Evolutionary conservation across 1,139 yeast species (phyloP).

Genomic region (Pichia sp.): DNA sequence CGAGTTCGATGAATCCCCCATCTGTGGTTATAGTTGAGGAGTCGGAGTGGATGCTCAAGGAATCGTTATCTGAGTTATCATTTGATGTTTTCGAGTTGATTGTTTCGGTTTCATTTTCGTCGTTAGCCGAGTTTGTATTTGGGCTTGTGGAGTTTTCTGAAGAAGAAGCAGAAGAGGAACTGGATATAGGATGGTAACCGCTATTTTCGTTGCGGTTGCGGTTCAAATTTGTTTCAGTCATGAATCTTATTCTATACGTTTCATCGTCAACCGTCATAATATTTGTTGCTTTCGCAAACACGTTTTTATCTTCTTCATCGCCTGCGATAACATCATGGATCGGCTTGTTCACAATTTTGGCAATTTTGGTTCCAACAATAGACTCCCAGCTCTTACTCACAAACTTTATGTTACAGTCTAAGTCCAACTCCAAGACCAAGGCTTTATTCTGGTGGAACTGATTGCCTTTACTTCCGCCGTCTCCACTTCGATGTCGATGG

Average conservation of each 20-base stretch:
- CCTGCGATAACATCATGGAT: conserved; percentile 68
- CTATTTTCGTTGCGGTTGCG: background rate
- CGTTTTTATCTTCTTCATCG: conserved; percentile 54
- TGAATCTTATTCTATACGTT: conserved; percentile 72
- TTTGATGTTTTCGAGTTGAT: conserved; percentile 10
- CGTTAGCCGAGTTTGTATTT: conserved; percentile 10
- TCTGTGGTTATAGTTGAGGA: conserved; percentile 35
- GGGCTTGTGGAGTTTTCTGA: background rate
- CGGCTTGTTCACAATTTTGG: conserved; percentile 53
- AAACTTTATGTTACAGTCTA: conserved; percentile 73
- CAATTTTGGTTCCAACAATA: conserved; percentile 62
- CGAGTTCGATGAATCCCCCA: conserved; percentile 66
- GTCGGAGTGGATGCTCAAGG: conserved; percentile 28
- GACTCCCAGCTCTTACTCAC: conserved; percentile 73
- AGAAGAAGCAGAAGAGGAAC: background rate
- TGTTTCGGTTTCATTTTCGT: conserved; percentile 20
- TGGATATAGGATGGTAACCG: background rate
- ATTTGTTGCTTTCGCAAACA: conserved; percentile 66
- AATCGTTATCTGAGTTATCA: conserved; percentile 23
- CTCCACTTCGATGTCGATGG: background rate
- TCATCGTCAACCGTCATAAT: conserved; percentile 71
- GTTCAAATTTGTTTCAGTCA: conserved; percentile 44
- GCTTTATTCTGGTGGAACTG: conserved; percentile 52
- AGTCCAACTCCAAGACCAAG: conserved; percentile 79
- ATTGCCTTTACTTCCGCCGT: background rate